phyloP scores from a whole-genome alignment of 257 asterid genomes.

The Capsicum pubescens region DNA sequence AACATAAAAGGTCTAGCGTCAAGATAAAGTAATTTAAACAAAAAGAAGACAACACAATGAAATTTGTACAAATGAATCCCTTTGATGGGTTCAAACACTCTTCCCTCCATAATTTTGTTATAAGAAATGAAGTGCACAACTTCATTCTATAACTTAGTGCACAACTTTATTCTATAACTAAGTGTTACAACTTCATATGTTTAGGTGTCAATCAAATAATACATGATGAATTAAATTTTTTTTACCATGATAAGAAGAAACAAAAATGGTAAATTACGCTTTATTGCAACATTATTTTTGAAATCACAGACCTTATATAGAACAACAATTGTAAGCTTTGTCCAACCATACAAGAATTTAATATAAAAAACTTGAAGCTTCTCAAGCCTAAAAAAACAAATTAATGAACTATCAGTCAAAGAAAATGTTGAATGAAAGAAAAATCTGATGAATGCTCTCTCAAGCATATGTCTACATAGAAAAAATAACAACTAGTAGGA shows the following conservation, averaged over 20 bases:
- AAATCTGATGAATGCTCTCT: no score
- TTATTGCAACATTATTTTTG: neutral
- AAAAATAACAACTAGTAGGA: no score
- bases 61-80: neutral
- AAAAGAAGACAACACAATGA: neutral
- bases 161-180: neutral
- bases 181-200: neutral
- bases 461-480: no score
- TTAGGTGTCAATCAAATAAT: neutral
- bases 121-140: neutral
- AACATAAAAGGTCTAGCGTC: neutral
- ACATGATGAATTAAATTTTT: neutral
- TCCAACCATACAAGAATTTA: slow-evolving; percentile 83
- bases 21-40: neutral
- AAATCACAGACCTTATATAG: slow-evolving; percentile 69
- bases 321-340: slow-evolving; percentile 84
- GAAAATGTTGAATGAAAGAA: neutral
- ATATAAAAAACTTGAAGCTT: slow-evolving; percentile 93
- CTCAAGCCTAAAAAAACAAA: slow-evolving; percentile 62
- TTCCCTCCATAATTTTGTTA: neutral
- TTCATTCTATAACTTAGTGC: neutral
- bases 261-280: neutral
- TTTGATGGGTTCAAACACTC: neutral
- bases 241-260: neutral
- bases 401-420: slow-evolving; percentile 21